A percentile compares a stretch with the other conserved stretches of the same genome.
phyloP scores from a whole-genome alignment of 2,329 filamentous ascomycete genomes.

The Trichophyton rubrum region DNA sequence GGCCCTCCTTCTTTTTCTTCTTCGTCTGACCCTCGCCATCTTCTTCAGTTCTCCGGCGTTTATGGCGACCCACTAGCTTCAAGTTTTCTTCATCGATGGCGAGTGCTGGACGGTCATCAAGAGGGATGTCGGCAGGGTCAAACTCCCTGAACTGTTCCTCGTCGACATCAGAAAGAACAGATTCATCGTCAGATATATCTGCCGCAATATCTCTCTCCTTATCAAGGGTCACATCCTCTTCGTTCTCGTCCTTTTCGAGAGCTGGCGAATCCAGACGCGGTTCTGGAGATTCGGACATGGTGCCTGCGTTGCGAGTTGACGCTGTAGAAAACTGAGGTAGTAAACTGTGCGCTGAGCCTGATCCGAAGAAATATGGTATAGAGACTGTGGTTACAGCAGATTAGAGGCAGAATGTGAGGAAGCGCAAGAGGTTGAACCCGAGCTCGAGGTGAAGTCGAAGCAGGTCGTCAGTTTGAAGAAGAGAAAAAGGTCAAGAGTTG shows the following conservation, averaged over 20 bases:
- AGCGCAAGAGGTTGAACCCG: not conserved
- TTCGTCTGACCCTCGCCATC: constrained; percentile 47
- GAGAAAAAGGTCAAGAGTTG: not conserved
- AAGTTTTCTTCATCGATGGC: constrained; percentile 51
- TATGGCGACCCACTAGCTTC: constrained; percentile 49
- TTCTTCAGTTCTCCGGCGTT: constrained; percentile 51
- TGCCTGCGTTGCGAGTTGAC: constrained; percentile 5
- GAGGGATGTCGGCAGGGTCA: constrained; percentile 47
- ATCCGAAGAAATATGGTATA: not conserved
- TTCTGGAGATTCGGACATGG: constrained; percentile 31
- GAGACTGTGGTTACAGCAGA: not conserved
- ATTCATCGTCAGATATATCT: constrained; percentile 47
- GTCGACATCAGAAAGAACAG: constrained; percentile 51
- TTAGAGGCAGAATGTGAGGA: not conserved
- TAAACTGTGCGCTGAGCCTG: not conserved
- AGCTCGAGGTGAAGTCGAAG: not conserved
- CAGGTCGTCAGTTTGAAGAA: not conserved
- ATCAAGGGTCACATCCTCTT: constrained; percentile 13
- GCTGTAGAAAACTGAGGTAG: not conserved
- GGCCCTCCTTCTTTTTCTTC: constrained; percentile 53
- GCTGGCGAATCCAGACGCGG: constrained; percentile 11
- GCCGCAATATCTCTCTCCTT: constrained; percentile 19
- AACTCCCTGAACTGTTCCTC: constrained; percentile 55
- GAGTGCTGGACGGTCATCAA: constrained; percentile 47
- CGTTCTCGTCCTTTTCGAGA: constrained; percentile 10